Evolutionary conservation across 2,329 filamentous ascomycete species (phyloP).

Genomic region (Aspergillus transmontanensis): DNA sequence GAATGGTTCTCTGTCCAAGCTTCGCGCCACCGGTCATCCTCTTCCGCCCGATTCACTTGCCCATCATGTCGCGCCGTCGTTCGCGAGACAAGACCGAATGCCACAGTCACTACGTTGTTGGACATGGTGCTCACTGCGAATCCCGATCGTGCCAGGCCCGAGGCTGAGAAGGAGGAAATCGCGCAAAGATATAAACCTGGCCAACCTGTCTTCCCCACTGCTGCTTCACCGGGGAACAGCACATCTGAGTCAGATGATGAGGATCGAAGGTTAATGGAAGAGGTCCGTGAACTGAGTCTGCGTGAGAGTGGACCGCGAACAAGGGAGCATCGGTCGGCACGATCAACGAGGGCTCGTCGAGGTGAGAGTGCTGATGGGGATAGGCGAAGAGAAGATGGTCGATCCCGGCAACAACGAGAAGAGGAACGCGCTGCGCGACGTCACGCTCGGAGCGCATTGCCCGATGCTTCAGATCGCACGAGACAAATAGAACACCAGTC

Average conservation of each 20-base stretch:
- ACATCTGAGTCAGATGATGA: slow-evolving; percentile 53
- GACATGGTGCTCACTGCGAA: slow-evolving; percentile 85
- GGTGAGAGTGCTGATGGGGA: slow-evolving; percentile 42
- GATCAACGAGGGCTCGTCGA: slow-evolving; percentile 29
- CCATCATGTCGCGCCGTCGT: slow-evolving; percentile 88
- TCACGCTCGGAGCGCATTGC: slow-evolving; percentile 23
- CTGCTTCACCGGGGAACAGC: slow-evolving; percentile 39
- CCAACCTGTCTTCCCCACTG: slow-evolving; percentile 75
- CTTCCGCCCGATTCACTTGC: slow-evolving; percentile 72
- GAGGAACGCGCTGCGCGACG: slow-evolving; percentile 35
- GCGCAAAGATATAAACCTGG: slow-evolving; percentile 76
- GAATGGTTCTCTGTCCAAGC: slow-evolving; percentile 92
- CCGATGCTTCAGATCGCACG: slow-evolving; percentile 36
- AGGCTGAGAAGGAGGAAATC: slow-evolving; percentile 76
- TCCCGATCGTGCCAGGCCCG: slow-evolving; percentile 70
- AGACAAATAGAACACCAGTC: slow-evolving; percentile 84
- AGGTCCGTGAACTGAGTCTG: slow-evolving; percentile 74
- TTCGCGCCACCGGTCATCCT: slow-evolving; percentile 53
- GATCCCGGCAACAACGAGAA: slow-evolving; percentile 25
- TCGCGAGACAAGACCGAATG: slow-evolving; percentile 85
- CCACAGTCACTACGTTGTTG: slow-evolving; percentile 82
- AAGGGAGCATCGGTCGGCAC: slow-evolving; percentile 26
- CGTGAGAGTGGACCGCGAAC: slow-evolving; percentile 42
- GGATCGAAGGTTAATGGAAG: slow-evolving; percentile 69
- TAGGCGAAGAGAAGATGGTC: slow-evolving; percentile 29